Conservation (phyloP, 1,284 basidiomycete species). For the Microbotryum violaceum region DNA sequence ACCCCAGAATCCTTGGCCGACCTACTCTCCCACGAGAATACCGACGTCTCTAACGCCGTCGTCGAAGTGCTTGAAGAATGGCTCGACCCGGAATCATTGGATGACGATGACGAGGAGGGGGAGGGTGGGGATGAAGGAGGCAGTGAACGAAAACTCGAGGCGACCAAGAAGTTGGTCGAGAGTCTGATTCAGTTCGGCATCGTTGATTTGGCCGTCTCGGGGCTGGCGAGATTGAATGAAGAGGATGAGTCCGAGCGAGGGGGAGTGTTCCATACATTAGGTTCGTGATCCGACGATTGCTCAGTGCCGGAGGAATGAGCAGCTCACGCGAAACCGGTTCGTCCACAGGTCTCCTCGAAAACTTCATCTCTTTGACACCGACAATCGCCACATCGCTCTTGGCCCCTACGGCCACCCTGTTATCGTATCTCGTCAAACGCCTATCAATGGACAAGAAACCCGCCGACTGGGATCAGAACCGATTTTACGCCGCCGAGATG, state of each 20-base stretch:
- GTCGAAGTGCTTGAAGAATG: slow-evolving; percentile 87
- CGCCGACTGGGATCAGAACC: slow-evolving; percentile 37
- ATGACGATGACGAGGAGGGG: slow-evolving; percentile 61
- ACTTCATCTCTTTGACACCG: slow-evolving; percentile 77
- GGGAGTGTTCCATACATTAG: slow-evolving; percentile 84
- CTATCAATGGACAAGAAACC: slow-evolving; percentile 41
- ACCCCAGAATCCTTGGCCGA: slow-evolving; percentile 64
- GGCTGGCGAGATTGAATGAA: slow-evolving; percentile 72
- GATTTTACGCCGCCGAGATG: slow-evolving; percentile 48
- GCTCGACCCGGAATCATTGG: slow-evolving; percentile 89
- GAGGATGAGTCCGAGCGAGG: slow-evolving; percentile 77
- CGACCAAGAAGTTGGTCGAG: slow-evolving; percentile 31
- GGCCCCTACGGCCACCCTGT: slow-evolving; percentile 50
- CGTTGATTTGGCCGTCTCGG: slow-evolving; percentile 74
- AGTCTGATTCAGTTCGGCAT: slow-evolving; percentile 68
- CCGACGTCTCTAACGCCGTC: slow-evolving; percentile 86
- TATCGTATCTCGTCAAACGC: slow-evolving; percentile 74
- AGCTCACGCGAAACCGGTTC: not conserved
- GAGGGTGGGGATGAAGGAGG: slow-evolving; percentile 50
- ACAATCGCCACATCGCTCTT: slow-evolving; percentile 49
- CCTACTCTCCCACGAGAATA: slow-evolving; percentile 75
- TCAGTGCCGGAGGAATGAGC: not conserved
- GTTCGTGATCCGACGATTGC: slow-evolving; percentile 41
- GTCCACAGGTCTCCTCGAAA: slow-evolving; percentile 74
- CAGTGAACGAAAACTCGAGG: slow-evolving; percentile 13